phyloP scores from a whole-genome alignment of 1,139 yeast species.

The Kodamaea fungicola region DNA sequence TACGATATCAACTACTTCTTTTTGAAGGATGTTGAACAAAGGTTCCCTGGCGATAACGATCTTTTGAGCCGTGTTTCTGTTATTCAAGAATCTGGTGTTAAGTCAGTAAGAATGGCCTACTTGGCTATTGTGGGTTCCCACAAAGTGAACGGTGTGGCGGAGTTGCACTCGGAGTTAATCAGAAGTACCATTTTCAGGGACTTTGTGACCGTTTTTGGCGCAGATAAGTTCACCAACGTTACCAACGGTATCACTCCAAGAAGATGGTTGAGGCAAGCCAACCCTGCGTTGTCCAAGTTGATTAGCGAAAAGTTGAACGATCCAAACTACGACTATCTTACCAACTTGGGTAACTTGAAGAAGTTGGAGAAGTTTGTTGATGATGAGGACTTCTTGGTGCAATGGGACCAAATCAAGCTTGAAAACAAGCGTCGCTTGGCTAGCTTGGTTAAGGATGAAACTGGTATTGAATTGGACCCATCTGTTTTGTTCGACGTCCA shows the following conservation, averaged over 20 bases:
- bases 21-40: conserved; percentile 69
- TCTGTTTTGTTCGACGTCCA: conserved; percentile 83
- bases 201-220: conserved; percentile 78
- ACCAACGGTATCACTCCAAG: conserved; percentile 96
- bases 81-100: conserved; percentile 76
- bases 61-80: conserved; percentile 71
- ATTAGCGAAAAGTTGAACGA: conserved; percentile 72
- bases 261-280: conserved; percentile 94
- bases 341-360: conserved; percentile 67
- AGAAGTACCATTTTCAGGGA: conserved; percentile 88
- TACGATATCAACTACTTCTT: conserved; percentile 82
- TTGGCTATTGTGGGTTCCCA: conserved; percentile 91
- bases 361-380: conserved; percentile 63
- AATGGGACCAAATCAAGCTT: conserved; percentile 72
- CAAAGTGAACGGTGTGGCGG: conserved; percentile 94
- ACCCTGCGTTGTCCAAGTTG: conserved; percentile 71
- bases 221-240: conserved; percentile 82
- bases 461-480: conserved; percentile 69
- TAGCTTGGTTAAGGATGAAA: conserved; percentile 60
- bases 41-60: conserved; percentile 67
- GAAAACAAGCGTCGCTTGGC: conserved; percentile 71
- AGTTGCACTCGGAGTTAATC: conserved; percentile 86
- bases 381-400: conserved; percentile 61
- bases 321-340: conserved; percentile 59
- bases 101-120: conserved; percentile 88